A percentile compares a stretch with the other conserved stretches of the same genome.
phyloP scores from a whole-genome alignment of 495 filamentous ascomycete species.

The Penicillium herquei region DNA sequence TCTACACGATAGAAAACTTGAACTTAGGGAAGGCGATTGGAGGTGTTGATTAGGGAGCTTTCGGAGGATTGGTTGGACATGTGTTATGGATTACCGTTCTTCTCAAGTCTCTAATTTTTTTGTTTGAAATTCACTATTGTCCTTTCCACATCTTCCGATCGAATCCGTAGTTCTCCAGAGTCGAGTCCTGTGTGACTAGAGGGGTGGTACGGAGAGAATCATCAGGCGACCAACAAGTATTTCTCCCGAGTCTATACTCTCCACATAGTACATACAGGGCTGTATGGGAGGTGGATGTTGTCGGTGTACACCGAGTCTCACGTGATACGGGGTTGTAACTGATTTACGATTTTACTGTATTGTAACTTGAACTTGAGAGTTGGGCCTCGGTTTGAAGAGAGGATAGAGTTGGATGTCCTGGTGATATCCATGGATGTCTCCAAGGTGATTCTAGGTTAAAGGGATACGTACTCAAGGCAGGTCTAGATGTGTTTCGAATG shows the following conservation, averaged over 20 bases:
- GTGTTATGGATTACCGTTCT: conserved; percentile 1
- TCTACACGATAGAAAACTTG: conserved; percentile 1
- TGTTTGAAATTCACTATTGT: neutral
- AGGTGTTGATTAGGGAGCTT: conserved; percentile 3
- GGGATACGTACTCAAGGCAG: too few species aligned
- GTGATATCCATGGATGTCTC: too few species aligned
- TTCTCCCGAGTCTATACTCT: neutral
- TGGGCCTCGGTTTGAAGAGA: too few species aligned
- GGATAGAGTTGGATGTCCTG: too few species aligned
- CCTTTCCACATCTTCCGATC: neutral
- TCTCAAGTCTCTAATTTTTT: neutral
- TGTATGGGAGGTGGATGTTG: too few species aligned
- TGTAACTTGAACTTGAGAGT: too few species aligned
- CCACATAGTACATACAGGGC: neutral
- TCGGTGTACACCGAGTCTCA: too few species aligned
- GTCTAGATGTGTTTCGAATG: too few species aligned
- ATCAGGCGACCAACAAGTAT: conserved; percentile 6
- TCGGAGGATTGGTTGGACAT: neutral
- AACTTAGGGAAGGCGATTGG: neutral
- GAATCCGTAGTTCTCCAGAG: neutral
- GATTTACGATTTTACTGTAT: too few species aligned
- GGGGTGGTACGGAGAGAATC: conserved; percentile 2
- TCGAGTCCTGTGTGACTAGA: conserved; percentile 15
- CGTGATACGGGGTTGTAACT: too few species aligned
- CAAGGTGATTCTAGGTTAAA: too few species aligned